Evolutionary conservation across 2,329 filamentous ascomycete genomes (phyloP).

Genomic region (Blastomyces percursus): DNA sequence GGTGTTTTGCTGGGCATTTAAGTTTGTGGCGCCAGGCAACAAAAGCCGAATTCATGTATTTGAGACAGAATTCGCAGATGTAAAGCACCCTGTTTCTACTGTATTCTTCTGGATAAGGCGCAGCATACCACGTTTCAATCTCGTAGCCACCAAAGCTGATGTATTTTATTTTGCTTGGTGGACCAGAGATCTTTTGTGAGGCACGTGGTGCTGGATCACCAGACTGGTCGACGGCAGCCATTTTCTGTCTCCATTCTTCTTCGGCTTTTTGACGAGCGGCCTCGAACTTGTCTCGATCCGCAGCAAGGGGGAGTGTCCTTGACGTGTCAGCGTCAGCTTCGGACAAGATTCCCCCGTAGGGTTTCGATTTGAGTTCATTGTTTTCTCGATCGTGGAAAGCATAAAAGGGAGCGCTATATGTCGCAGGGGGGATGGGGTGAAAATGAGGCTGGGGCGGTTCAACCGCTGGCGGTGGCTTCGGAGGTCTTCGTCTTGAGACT

Average conservation of each 20-base stretch:
- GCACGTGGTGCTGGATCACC: constrained; percentile 53
- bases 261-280: constrained; percentile 83
- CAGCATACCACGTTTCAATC: constrained; percentile 98
- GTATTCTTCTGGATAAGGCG: constrained; percentile 96
- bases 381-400: constrained; percentile 81
- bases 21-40: constrained; percentile 96
- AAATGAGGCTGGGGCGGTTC: constrained; percentile 45
- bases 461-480: constrained; percentile 31
- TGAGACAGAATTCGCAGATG: constrained; percentile 97
- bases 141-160: constrained; percentile 97
- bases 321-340: constrained; percentile 86
- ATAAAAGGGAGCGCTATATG: constrained; percentile 70
- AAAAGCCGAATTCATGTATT: constrained; percentile 99
- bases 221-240: constrained; percentile 51
- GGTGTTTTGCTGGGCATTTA: constrained; percentile 93
- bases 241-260: constrained; percentile 72
- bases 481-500: constrained; percentile 35
- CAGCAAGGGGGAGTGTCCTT: constrained; percentile 67
- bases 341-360: constrained; percentile 84
- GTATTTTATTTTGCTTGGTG: constrained; percentile 93
- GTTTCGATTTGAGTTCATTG: constrained; percentile 82
- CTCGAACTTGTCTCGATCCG: constrained; percentile 79
- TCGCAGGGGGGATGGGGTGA: constrained; percentile 48
- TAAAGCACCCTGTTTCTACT: constrained; percentile 94
- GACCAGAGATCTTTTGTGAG: constrained; percentile 65